phyloP scores from a whole-genome alignment of 495 filamentous ascomycete species.

The Penicillium diatomitis region DNA sequence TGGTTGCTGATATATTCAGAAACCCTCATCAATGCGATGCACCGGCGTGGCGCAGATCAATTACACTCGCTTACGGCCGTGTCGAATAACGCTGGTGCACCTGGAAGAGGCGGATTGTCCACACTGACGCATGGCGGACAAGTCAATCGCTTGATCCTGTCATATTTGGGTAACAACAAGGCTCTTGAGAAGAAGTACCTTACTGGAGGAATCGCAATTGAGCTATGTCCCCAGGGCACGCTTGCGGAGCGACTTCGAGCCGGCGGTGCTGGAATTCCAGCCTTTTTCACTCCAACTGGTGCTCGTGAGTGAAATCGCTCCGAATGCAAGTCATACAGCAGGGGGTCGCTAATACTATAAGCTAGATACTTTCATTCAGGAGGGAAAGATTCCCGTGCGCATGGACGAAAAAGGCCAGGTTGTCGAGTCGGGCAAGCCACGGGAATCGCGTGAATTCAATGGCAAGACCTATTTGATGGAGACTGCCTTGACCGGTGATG shows the following conservation, averaged over 20 bases:
- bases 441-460: conserved; percentile 77
- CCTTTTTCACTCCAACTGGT: conserved; percentile 84
- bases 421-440: conserved; percentile 57
- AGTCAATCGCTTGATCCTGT: conserved; percentile 74
- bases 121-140: conserved; percentile 69
- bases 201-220: conserved; percentile 71
- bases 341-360: neutral
- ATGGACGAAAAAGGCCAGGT: conserved; percentile 71
- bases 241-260: conserved; percentile 77
- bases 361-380: conserved; percentile 63
- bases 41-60: conserved; percentile 52
- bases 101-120: conserved; percentile 65
- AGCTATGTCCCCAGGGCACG: conserved; percentile 84
- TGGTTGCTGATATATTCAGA: conserved; percentile 26
- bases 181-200: conserved; percentile 78
- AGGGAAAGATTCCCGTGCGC: conserved; percentile 68
- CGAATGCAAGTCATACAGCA: neutral
- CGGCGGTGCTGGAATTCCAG: conserved; percentile 80
- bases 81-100: conserved; percentile 85
- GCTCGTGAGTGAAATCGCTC: conserved; percentile 40
- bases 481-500: conserved; percentile 74
- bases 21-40: conserved; percentile 72
- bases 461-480: conserved; percentile 82
- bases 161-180: conserved; percentile 86
- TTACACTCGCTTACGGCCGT: conserved; percentile 73